Percentiles rank a stretch among this genome's conserved stretches.
phyloP scores from a whole-genome alignment of 495 filamentous ascomycete species.

The Diplogelasinospora grovesii region DNA sequence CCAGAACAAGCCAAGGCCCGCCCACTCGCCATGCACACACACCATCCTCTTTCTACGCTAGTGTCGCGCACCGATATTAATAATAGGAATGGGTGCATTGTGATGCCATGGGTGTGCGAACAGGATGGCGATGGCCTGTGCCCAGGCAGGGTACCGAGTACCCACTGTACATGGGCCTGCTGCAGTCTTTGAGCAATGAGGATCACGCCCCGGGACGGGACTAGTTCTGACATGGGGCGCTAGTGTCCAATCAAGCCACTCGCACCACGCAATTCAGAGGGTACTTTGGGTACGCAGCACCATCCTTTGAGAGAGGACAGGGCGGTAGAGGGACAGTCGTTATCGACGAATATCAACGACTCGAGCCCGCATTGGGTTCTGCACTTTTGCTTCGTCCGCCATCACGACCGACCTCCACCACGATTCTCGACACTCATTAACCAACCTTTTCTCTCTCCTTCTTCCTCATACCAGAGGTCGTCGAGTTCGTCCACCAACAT shows the following conservation, averaged over 20 bases:
- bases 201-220: background rate
- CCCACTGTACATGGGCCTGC: slow-evolving; percentile 1
- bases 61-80: slow-evolving; percentile 26
- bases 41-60: slow-evolving; percentile 19
- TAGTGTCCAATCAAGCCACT: slow-evolving; percentile 26
- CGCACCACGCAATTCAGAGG: slow-evolving; percentile 26
- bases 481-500: slow-evolving; percentile 10
- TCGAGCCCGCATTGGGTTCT: slow-evolving; percentile 23
- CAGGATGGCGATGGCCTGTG: slow-evolving; percentile 21
- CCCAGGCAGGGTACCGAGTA: slow-evolving; percentile 8
- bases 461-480: slow-evolving; percentile 11
- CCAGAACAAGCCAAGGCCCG: slow-evolving; percentile 7
- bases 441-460: slow-evolving; percentile 16
- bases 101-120: slow-evolving; percentile 18
- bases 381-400: slow-evolving; percentile 18
- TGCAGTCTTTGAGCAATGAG: slow-evolving; percentile 11
- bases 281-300: slow-evolving; percentile 15
- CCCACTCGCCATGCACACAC: slow-evolving; percentile 16
- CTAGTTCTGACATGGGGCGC: slow-evolving; percentile 26
- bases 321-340: slow-evolving; percentile 23
- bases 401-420: slow-evolving; percentile 13
- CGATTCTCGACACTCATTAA: slow-evolving; percentile 31
- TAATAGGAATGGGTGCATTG: slow-evolving; percentile 30
- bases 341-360: slow-evolving; percentile 29
- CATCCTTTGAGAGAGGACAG: slow-evolving; percentile 24